Evolutionary conservation across 2,329 filamentous ascomycete genomes (phyloP).

Genomic region (Stachybotrys echinatus): DNA sequence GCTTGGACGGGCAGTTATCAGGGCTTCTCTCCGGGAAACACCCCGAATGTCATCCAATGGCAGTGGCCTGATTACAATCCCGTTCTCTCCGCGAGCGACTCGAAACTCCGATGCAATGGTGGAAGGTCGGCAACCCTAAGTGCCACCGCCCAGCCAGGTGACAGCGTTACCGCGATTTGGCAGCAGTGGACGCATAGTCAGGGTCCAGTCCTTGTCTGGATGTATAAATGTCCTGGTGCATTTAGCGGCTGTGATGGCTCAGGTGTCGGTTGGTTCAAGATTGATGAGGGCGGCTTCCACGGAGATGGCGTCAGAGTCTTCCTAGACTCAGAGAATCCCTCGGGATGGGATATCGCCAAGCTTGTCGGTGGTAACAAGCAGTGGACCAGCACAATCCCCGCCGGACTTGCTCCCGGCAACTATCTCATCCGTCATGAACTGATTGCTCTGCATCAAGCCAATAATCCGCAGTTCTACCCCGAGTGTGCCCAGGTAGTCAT

Average conservation of each 20-base stretch:
- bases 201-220: conserved; percentile 54
- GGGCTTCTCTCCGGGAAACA: conserved; percentile 42
- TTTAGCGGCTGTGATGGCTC: conserved; percentile 46
- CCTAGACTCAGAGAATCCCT: conserved; percentile 11
- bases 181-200: conserved; percentile 54
- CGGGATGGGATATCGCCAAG: conserved; percentile 9
- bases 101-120: conserved; percentile 51
- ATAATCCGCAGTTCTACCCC: conserved; percentile 47
- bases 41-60: conserved; percentile 48
- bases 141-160: conserved; percentile 41
- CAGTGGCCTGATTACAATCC: conserved; percentile 56
- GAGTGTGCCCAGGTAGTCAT: conserved; percentile 51
- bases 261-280: conserved; percentile 53
- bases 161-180: conserved; percentile 44
- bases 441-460: conserved; percentile 48
- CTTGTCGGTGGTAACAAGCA: conserved; percentile 36
- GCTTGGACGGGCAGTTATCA: conserved; percentile 21
- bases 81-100: conserved; percentile 39
- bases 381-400: conserved; percentile 46
- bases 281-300: conserved; percentile 46
- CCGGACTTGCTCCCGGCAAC: conserved; percentile 42
- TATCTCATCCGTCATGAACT: conserved; percentile 54
- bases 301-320: conserved; percentile 23
- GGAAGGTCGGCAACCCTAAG: conserved; percentile 39
- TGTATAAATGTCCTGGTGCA: conserved; percentile 40